phyloP scores from a whole-genome alignment of 768 basidiomycete genomes.

The Punctularia strigosozonata region DNA sequence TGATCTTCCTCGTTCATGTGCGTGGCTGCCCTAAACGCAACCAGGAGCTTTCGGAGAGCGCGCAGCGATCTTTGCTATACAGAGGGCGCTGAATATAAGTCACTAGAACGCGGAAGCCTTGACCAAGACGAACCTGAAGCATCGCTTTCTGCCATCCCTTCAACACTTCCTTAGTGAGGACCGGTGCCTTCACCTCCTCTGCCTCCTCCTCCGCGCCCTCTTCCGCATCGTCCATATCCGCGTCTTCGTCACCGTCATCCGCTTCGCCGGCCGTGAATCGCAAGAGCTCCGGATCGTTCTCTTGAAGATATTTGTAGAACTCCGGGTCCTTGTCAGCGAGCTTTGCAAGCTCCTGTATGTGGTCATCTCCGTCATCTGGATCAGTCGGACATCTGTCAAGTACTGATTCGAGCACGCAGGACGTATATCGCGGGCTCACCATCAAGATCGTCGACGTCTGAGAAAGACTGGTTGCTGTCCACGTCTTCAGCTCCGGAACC shows the following conservation, averaged over 20 bases:
- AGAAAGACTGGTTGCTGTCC: slow-evolving; percentile 58
- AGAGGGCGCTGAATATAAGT: background rate
- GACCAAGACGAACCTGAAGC: slow-evolving; percentile 46
- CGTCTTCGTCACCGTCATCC: slow-evolving; percentile 28
- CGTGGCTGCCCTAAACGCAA: slow-evolving; percentile 86
- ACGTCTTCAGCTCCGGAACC: slow-evolving; percentile 27
- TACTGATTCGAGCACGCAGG: background rate
- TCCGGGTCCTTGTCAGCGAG: slow-evolving; percentile 97
- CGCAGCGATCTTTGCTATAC: slow-evolving; percentile 73
- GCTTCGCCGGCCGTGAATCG: slow-evolving; percentile 49
- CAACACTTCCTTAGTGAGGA: slow-evolving; percentile 60
- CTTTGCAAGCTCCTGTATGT: slow-evolving; percentile 74
- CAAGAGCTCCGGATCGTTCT: slow-evolving; percentile 88
- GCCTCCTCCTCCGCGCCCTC: slow-evolving; percentile 34
- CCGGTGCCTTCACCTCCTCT: slow-evolving; percentile 30
- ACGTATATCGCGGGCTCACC: slow-evolving; percentile 21
- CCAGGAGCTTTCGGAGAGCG: slow-evolving; percentile 68
- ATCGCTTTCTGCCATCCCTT: slow-evolving; percentile 83
- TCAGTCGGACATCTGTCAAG: slow-evolving; percentile 1
- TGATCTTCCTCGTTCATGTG: slow-evolving; percentile 83
- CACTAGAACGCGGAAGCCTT: background rate
- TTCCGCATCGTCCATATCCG: slow-evolving; percentile 35
- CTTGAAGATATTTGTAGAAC: slow-evolving; percentile 95
- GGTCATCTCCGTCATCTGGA: slow-evolving; percentile 59
- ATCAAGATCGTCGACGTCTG: slow-evolving; percentile 70